Evolutionary conservation across 106 monocot species (phyloP).

Genomic region (Dioscorea dumetorum): DNA sequence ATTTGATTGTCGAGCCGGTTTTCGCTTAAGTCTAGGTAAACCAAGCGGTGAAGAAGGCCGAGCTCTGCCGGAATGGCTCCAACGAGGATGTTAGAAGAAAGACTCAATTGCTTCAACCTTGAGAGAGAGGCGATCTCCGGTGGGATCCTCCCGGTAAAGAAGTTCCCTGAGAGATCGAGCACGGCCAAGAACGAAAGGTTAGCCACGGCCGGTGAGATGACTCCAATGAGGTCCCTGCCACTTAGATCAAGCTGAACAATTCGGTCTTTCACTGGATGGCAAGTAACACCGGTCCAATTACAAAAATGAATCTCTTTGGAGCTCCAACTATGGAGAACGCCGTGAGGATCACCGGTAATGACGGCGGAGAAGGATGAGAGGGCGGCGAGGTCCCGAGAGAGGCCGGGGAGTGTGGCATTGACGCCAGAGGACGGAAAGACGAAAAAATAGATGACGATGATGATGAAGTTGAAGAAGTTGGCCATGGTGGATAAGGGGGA

Average conservation of each 20-base stretch:
- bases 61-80: constrained; percentile 52
- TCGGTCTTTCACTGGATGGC: constrained; percentile 21
- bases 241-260: constrained; percentile 40
- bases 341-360: constrained; percentile 21
- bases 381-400: constrained; percentile 24
- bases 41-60: constrained; percentile 26
- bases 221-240: constrained; percentile 25
- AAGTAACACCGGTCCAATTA: constrained; percentile 72
- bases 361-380: constrained; percentile 35
- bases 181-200: constrained; percentile 54
- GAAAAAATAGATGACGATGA: background rate
- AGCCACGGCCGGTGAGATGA: constrained; percentile 33
- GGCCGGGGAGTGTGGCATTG: background rate
- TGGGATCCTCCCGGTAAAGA: constrained; percentile 44
- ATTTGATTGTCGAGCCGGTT: constrained; percentile 45
- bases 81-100: constrained; percentile 39
- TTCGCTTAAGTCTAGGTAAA: constrained; percentile 50
- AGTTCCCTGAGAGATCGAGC: constrained; percentile 63
- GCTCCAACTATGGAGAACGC: constrained; percentile 25
- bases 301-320: constrained; percentile 19
- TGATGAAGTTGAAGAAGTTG: constrained; percentile 5
- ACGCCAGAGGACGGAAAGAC: background rate
- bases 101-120: constrained; percentile 34
- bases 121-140: constrained; percentile 36
- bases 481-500: constrained; percentile 13